These are phyloP conservation scores for Trichosporon ovoides DNA, from an alignment of 1,284 basidiomycete species.

Conservation along the genomic window DNA sequence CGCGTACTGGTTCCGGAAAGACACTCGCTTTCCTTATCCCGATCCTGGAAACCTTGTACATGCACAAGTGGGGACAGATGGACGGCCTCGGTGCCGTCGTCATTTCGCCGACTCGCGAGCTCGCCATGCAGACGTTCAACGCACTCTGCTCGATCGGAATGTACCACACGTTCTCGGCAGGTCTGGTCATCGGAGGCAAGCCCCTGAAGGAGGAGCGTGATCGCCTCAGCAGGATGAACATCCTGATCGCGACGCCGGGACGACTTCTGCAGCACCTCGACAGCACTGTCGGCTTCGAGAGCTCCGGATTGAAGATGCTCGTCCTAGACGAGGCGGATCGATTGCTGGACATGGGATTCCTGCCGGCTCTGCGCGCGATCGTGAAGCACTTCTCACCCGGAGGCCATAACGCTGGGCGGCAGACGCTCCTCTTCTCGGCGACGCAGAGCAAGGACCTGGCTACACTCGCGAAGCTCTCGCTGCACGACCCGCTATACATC, in stretches of 20 bases:
- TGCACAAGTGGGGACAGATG: conserved; percentile 69
- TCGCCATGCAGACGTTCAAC: conserved; percentile 96
- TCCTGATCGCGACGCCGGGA: conserved; percentile 93
- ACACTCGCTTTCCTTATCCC: conserved; percentile 77
- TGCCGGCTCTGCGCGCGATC: conserved; percentile 81
- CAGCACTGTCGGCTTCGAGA: conserved; percentile 91
- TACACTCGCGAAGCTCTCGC: conserved; percentile 82
- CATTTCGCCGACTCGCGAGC: conserved; percentile 90
- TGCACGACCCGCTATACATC: conserved; percentile 76
- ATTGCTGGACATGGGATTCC: conserved; percentile 93
- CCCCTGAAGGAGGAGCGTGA: conserved; percentile 89
- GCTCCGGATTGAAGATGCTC: conserved; percentile 83
- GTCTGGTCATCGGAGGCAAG: conserved; percentile 94
- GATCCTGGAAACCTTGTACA: conserved; percentile 66
- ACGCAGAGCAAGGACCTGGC: conserved; percentile 89
- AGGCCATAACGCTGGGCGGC: conserved; percentile 62
- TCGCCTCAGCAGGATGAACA: conserved; percentile 87
- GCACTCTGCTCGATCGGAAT: conserved; percentile 87
- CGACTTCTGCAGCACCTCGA: conserved; percentile 96
- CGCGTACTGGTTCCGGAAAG: conserved; percentile 78
- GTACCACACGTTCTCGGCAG: conserved; percentile 87
- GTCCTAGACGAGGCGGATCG: conserved; percentile 97
- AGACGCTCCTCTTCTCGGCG: conserved; percentile 93
- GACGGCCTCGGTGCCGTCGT: conserved; percentile 88
- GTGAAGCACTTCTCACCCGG: conserved; percentile 64